Evolutionary conservation across 257 asterid genomes (phyloP).

Genomic region (Anisodus tanguticus): DNA sequence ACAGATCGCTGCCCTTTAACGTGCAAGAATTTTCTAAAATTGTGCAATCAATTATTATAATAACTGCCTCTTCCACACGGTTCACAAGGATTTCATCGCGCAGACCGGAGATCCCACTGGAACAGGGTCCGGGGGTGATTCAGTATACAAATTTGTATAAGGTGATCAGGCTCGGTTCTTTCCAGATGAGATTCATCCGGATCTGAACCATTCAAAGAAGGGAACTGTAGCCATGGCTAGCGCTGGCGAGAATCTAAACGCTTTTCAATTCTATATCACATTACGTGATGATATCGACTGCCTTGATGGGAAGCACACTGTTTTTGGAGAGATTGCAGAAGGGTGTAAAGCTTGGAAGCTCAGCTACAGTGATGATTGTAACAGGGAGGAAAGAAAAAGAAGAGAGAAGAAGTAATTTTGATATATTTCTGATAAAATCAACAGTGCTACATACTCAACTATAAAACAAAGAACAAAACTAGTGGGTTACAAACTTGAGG

Average conservation of each 20-base stretch:
- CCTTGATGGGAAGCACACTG: slow-evolving; percentile 89
- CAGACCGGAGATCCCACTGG: slow-evolving; percentile 98
- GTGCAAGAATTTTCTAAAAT: slow-evolving; percentile 88
- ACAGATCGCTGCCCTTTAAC: slow-evolving; percentile 84
- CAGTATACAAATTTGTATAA: slow-evolving; percentile 79
- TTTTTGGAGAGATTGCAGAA: slow-evolving; percentile 91
- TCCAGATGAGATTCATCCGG: slow-evolving; percentile 87
- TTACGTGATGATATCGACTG: slow-evolving; percentile 87
- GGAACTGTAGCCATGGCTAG: slow-evolving; percentile 95
- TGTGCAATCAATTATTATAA: slow-evolving; percentile 89
- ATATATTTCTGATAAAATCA: too few relatives aligned
- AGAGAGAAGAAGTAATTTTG: too few relatives aligned
- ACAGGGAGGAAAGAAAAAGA: too few relatives aligned
- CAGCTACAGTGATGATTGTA: too few relatives aligned
- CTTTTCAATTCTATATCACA: slow-evolving; percentile 97
- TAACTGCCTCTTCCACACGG: slow-evolving; percentile 86
- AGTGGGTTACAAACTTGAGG: too few relatives aligned
- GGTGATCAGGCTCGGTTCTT: slow-evolving; percentile 97
- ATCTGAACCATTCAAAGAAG: slow-evolving; percentile 73
- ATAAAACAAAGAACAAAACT: slow-evolving; percentile 55
- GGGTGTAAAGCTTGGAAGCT: too few relatives aligned
- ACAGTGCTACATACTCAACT: too few relatives aligned
- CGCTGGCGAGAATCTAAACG: slow-evolving; percentile 86
- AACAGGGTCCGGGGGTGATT: slow-evolving; percentile 91
- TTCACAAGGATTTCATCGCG: slow-evolving; percentile 85